Base-by-base conservation (phyloP, 331 rosid species). In the Pyracantha coccinea region DNA sequence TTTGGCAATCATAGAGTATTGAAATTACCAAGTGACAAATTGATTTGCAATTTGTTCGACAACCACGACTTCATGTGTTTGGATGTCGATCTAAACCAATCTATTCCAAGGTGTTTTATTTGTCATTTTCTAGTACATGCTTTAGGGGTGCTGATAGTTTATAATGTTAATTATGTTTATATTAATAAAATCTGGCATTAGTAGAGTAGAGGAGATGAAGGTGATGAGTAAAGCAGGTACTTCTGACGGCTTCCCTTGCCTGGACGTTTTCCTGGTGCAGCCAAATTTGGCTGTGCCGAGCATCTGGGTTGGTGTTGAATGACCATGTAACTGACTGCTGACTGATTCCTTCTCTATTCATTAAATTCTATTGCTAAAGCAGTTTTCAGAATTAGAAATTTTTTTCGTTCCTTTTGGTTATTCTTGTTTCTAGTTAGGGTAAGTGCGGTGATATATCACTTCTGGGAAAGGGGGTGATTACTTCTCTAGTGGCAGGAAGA, bases 151-250 rank as follows among this genome's bases (percentile, higher is more conserved):
- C 19, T 52, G 57, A 20, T 25, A 27, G 16, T 41, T 55, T 65
- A 5, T 38, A 4, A 20, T 44, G 27, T 63, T 32, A 29, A 20
- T 8, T 47, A 66, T 55, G 23, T 68, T 23, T 8, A 29, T 45
- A 3, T 12, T 44, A 47, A 5, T 47, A 47, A 47, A 47, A 28
- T 20, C 52, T 62, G 75, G 75, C 61, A 28, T 72, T 67, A 66
- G 38, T 71, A 79, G 80, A 67, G 32, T 77, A 77, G 88, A 54
- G 88, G 78, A 52, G 70, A 66, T 60, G 88, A 77, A 83, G 69
- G 69, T 87, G 88, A 87, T 80, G 87, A 80, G 74, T 52, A 50
- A 75, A 75, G 86, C 87, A 85, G 83, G 86, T 81, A 79, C 87
- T 83, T 85, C 78, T 84, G 91, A 85, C 80, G 55, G 60, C 81